phyloP scores from a whole-genome alignment of 306 rosid genomes.

The Sesbania bispinosa region DNA sequence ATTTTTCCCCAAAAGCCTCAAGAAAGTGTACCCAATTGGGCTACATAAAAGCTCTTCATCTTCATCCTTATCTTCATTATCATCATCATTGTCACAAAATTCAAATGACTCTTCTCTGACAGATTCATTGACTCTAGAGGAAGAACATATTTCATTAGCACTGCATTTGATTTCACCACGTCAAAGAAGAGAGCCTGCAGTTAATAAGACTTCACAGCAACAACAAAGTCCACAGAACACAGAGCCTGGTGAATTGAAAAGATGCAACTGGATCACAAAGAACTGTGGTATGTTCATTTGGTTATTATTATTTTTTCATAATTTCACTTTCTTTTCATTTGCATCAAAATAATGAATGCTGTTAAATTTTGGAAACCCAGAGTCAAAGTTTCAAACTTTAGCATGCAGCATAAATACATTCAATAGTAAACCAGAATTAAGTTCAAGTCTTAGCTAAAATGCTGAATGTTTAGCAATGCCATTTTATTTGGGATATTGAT shows the following conservation, averaged over 20 bases:
- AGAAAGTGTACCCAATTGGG: constrained; percentile 87
- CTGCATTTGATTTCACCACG: constrained; percentile 57
- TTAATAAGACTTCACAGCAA: constrained; percentile 39
- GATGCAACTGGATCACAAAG: constrained; percentile 89
- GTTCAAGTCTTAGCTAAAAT: too few relatives aligned
- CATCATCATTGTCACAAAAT: constrained; percentile 83
- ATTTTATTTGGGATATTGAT: not conserved
- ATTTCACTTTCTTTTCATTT: not conserved
- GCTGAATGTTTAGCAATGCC: too few relatives aligned
- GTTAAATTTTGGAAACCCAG: too few relatives aligned
- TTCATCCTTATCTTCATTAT: constrained; percentile 61
- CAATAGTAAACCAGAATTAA: too few relatives aligned
- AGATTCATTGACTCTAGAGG: constrained; percentile 61
- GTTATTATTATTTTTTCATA: not conserved
- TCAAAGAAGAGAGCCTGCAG: constrained; percentile 47
- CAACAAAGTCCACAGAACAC: not conserved
- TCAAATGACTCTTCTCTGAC: constrained; percentile 79
- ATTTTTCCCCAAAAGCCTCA: constrained; percentile 52
- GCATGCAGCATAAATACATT: not conserved
- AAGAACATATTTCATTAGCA: constrained; percentile 67
- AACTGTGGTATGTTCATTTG: constrained; percentile 56
- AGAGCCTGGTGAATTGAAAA: constrained; percentile 54
- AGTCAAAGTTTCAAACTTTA: not conserved
- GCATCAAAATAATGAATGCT: too few relatives aligned
- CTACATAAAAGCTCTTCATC: constrained; percentile 77